Base-by-base conservation (phyloP, 2,329 filamentous ascomycete species). In the Penicillium decumbens region DNA sequence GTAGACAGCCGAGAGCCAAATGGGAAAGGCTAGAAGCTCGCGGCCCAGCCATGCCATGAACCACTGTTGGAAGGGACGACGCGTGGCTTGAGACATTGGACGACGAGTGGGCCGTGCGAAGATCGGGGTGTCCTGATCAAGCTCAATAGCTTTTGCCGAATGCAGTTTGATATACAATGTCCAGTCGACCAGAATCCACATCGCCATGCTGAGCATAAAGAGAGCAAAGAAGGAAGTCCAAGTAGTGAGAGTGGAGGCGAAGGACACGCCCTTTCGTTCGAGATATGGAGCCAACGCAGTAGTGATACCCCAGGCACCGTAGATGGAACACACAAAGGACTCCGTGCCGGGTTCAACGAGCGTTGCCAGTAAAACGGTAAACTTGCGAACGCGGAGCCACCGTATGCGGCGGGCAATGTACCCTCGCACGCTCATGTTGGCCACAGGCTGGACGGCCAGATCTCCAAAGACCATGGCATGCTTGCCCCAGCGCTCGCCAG, bases 381-480 rank as follows among this genome's bases (percentile, higher is more conserved):
- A 97, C 69, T 98, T 98, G 40, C 93, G 80, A 1, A 95, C 95
- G 5, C 93, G 82, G 23, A 97, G 76, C 93, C 93, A 98, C 44
- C 93, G 81, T 3, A 91, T 85, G 23, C 93, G 81, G 10, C 93
- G 84, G 4, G 85, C 87, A 40, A 88, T 79, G 65, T 95, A 97
- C 25, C 88, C 84, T 3, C 68, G 65, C 1, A 95, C 77, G 2
- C 86, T 84, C 80, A 95, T 95, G 57, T 82, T 81, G 3, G 85
- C 83, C 72, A 95, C 88, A 32, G 95, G 95, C 66, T 98, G 93
- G 49, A 97, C 82, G 24, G 87, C 92, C 3, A 95, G 75, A 65
- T 97, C 91, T 4, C 90, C 89, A 65, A 85, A 87, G 1, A 91
- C 83, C 49, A 97, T 78, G 4, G 83, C 87, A 66, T 98, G 93